These are phyloP conservation scores for Penicillium sp. DNA, from an alignment of 2,329 filamentous ascomycete species.

Conservation along the genomic window DNA sequence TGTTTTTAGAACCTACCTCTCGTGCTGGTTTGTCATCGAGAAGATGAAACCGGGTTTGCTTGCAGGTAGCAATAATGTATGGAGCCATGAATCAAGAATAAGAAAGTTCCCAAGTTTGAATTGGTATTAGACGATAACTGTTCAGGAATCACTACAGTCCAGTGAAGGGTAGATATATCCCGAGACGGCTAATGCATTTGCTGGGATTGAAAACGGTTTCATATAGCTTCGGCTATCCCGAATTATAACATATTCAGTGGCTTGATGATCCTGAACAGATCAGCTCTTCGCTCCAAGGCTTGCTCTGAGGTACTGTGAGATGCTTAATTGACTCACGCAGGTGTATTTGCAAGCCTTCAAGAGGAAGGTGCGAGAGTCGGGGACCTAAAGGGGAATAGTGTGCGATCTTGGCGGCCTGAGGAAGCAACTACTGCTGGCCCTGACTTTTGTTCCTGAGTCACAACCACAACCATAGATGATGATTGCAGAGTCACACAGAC, in stretches of 20 bases:
- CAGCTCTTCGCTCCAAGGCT: background rate
- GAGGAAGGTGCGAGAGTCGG: conserved; percentile 21
- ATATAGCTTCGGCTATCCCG: background rate
- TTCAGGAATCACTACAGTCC: background rate
- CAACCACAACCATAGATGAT: background rate
- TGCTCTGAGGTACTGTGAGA: background rate
- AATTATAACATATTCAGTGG: background rate
- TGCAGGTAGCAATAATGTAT: conserved; percentile 64
- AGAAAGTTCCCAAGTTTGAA: background rate
- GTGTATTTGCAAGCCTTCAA: background rate
- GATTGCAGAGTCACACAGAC: background rate
- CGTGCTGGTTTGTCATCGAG: conserved; percentile 56
- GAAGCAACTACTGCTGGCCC: background rate
- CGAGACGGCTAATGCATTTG: background rate
- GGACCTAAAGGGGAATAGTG: conserved; percentile 32
- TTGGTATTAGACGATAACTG: background rate
- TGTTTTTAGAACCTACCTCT: conserved; percentile 51
- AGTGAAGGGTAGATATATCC: background rate
- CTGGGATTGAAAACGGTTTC: background rate
- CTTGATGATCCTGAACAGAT: background rate
- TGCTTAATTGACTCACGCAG: background rate
- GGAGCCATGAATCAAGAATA: conserved; percentile 23
- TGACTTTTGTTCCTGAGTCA: background rate
- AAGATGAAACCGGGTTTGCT: conserved; percentile 70
- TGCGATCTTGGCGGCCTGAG: conserved; percentile 19